Evolutionary conservation across 495 filamentous ascomycete species (phyloP), one percentile per base, ranked within the genome.

Genomic region (Tricharina praecox): DNA sequence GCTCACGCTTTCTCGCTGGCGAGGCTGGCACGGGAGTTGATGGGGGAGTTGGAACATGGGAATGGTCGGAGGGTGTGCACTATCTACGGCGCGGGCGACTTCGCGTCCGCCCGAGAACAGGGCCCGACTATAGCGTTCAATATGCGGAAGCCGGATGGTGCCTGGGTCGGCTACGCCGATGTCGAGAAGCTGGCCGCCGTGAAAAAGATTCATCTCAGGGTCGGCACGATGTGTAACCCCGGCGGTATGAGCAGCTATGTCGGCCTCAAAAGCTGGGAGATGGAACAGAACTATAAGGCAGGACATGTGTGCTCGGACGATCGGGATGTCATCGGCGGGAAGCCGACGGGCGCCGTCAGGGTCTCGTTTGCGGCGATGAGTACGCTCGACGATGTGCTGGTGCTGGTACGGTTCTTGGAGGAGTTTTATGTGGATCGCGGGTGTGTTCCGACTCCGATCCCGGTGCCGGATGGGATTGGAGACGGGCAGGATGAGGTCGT

Each of bases 111-210:
- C 0, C 9, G 5, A 7, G 68, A 59, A 1, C 81, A 85, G 65
- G 88, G 88, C 0, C 81, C 88, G 0, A 77, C 85, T 13, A 60
- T 94, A 7, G 77, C 87, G 1, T 88, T 96, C 67, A 94, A 94
- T 59, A 50, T 94, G 20, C 67, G 67, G 9, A 81, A 76, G 45
- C 71, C 70, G 28, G 61, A 67, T 3, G 81, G 79, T 0, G 68
- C 72, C 8, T 93, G 81, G 81, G 62, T 90, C 28, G 80, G 81
- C 23, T 80, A 87, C 51, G 71, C 76, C 0, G 85, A 93, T 53
- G 74, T 94, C 3, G 87, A 94, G 58, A 83, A 81, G 54, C 67
- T 94, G 2, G 83, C 87, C 0, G 69, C 74, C 11, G 66, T 90
- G 1, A 82, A 81, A 52, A 71, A 75, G 23, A 79, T 94, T 38